A percentile compares a stretch with the other conserved stretches of the same genome.
phyloP scores from a whole-genome alignment of 73 alveolate species.

The Stentor roeselii region DNA sequence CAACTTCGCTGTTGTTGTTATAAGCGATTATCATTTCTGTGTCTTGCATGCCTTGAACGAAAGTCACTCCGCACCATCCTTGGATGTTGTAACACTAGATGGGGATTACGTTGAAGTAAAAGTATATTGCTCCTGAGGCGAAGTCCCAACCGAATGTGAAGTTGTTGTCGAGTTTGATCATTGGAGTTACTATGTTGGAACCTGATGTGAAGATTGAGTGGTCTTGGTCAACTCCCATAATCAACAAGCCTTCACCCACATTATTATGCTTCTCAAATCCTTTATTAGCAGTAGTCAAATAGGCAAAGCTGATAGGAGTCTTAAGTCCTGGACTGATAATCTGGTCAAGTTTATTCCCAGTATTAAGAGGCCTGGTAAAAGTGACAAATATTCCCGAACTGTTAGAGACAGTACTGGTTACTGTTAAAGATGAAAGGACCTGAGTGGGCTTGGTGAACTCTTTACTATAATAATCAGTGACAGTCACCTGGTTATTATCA shows the following conservation, averaged over 20 bases:
- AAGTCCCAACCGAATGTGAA: neutral
- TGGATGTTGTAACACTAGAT: neutral
- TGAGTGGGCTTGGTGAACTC: neutral
- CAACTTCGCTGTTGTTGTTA: neutral
- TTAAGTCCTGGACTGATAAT: neutral
- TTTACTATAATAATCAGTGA: neutral
- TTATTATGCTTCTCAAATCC: neutral
- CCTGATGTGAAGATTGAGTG: neutral
- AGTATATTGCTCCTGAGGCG: neutral
- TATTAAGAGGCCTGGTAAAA: neutral
- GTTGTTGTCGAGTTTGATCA: neutral
- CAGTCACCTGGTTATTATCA: neutral
- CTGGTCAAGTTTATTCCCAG: neutral
- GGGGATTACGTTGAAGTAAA: neutral
- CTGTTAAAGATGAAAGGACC: too few relatives aligned
- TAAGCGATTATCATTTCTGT: neutral
- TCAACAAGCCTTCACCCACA: neutral
- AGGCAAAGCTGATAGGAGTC: neutral
- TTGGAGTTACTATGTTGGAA: neutral
- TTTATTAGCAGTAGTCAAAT: neutral
- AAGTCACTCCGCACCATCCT: conserved; percentile 15
- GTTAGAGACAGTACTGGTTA: neutral
- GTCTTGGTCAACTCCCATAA: neutral
- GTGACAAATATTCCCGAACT: neutral
- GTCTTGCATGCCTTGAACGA: neutral